These are phyloP conservation scores for Geotrichum cucujoidarum DNA, from an alignment of 1,139 yeast genomes.

Conservation along the genomic window DNA sequence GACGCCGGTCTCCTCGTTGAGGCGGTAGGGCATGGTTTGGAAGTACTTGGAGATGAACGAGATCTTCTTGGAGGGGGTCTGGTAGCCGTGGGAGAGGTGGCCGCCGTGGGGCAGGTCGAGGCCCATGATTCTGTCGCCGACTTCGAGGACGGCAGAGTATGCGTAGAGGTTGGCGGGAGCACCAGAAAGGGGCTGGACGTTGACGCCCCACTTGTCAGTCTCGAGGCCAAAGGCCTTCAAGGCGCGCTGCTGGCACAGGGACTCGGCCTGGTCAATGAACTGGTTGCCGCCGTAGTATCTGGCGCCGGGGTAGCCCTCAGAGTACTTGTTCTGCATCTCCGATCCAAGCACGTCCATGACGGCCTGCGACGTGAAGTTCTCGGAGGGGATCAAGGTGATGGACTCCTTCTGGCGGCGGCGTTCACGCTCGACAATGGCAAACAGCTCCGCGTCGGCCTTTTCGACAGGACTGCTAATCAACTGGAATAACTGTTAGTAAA, in stretches of 20 bases:
- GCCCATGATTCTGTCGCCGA: slow-evolving; percentile 94
- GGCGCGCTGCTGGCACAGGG: slow-evolving; percentile 87
- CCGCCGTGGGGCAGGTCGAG: slow-evolving; percentile 97
- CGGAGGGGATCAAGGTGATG: slow-evolving; percentile 87
- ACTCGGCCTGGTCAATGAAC: slow-evolving; percentile 85
- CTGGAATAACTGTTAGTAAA: no score
- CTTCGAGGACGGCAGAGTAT: slow-evolving; percentile 84
- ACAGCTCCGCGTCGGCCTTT: slow-evolving; percentile 45
- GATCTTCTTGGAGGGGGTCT: slow-evolving; percentile 80
- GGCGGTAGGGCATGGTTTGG: slow-evolving; percentile 95
- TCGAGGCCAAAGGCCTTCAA: slow-evolving; percentile 74
- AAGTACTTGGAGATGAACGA: slow-evolving; percentile 88
- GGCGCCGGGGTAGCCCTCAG: slow-evolving; percentile 98
- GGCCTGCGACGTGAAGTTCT: slow-evolving; percentile 89
- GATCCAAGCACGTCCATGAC: slow-evolving; percentile 93
- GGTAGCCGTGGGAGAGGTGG: slow-evolving; percentile 94
- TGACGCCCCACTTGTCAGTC: slow-evolving; percentile 88
- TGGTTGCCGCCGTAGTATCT: slow-evolving; percentile 97
- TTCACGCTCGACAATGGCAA: slow-evolving; percentile 65
- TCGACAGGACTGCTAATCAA: slow-evolving; percentile 25
- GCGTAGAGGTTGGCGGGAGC: slow-evolving; percentile 95
- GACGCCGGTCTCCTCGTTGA: slow-evolving; percentile 76
- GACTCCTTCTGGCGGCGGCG: slow-evolving; percentile 81
- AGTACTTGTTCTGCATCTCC: slow-evolving; percentile 95
- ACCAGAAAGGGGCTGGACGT: slow-evolving; percentile 90